A percentile compares a stretch with the other conserved stretches of the same genome.
These are phyloP conservation scores for Tripterygium wilfordii DNA, from an alignment of 177 flowering plant species.

Conservation along the genomic window DNA sequence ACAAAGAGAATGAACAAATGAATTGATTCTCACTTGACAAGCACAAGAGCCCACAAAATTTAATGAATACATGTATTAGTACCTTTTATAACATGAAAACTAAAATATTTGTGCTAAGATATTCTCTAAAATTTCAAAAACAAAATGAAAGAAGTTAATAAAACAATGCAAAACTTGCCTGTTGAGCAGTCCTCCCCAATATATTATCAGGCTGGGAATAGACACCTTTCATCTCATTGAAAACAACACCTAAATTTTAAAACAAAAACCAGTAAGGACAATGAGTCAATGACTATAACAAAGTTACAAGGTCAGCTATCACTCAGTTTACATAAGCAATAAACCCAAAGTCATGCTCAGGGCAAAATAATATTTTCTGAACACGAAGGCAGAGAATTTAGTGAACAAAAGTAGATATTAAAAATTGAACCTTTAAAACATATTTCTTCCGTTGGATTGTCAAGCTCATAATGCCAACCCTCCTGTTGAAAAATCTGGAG, in stretches of 20 bases:
- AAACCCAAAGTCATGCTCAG: no score
- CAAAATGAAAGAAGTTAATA: neutral
- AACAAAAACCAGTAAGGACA: conserved; percentile 6
- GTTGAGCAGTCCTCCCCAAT: conserved; percentile 74
- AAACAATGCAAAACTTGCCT: conserved; percentile 42
- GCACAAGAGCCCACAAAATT: no score
- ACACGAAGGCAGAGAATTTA: neutral
- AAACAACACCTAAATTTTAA: conserved; percentile 72
- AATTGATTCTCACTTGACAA: no score
- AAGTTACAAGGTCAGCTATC: no score
- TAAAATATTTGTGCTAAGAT: no score
- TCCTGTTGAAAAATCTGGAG: conserved; percentile 90
- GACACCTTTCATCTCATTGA: conserved; percentile 99
- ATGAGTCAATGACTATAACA: neutral
- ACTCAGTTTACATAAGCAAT: no score
- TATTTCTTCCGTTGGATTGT: conserved; percentile 83
- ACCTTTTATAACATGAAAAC: no score
- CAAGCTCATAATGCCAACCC: conserved; percentile 99
- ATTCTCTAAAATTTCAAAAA: no score
- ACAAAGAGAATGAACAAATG: no score
- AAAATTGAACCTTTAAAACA: conserved; percentile 68
- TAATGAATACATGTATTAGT: no score
- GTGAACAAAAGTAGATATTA: neutral
- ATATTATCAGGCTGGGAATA: conserved; percentile 98
- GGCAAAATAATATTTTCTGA: neutral